Conservation (phyloP, 163 green algal genomes). For the Scenedesmus sp. region DNA sequence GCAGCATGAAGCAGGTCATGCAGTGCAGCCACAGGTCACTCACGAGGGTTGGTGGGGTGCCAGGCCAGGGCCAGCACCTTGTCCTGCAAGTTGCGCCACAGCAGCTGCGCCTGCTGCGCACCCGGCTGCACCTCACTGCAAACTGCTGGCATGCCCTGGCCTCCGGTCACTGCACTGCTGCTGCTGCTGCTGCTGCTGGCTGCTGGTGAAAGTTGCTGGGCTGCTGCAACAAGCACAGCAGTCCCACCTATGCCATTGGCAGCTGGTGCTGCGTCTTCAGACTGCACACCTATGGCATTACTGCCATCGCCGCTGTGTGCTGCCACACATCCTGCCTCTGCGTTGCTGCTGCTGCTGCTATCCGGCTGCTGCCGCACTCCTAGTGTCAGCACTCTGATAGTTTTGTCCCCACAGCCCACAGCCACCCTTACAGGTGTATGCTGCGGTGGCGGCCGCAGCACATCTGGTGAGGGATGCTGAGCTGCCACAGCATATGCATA, state of each 20-base stretch:
- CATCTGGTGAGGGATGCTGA: background rate
- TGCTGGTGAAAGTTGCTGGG: background rate
- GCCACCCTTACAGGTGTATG: background rate
- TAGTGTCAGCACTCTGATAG: slow-evolving; percentile 26
- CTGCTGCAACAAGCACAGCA: background rate
- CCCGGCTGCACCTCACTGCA: background rate
- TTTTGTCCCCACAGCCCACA: slow-evolving; percentile 50
- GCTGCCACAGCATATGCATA: slow-evolving; percentile 34
- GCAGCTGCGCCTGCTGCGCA: slow-evolving; percentile 26
- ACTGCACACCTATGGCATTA: too few relatives aligned
- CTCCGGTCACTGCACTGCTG: background rate
- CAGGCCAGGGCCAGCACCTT: slow-evolving; percentile 59
- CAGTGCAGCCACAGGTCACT: background rate
- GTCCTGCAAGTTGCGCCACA: slow-evolving; percentile 63
- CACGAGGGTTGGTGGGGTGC: slow-evolving; percentile 58
- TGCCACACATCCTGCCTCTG: background rate
- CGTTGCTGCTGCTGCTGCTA: background rate
- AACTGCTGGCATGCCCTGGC: background rate
- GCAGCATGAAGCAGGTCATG: background rate
- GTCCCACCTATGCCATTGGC: too few relatives aligned
- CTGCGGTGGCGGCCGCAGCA: background rate
- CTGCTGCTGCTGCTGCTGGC: slow-evolving; percentile 39
- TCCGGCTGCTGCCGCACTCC: background rate
- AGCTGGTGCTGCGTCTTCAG: too few relatives aligned
- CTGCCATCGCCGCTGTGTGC: too few relatives aligned